Base-by-base conservation (phyloP, 768 basidiomycete genomes). In the Cystofilobasidium ferigula region DNA sequence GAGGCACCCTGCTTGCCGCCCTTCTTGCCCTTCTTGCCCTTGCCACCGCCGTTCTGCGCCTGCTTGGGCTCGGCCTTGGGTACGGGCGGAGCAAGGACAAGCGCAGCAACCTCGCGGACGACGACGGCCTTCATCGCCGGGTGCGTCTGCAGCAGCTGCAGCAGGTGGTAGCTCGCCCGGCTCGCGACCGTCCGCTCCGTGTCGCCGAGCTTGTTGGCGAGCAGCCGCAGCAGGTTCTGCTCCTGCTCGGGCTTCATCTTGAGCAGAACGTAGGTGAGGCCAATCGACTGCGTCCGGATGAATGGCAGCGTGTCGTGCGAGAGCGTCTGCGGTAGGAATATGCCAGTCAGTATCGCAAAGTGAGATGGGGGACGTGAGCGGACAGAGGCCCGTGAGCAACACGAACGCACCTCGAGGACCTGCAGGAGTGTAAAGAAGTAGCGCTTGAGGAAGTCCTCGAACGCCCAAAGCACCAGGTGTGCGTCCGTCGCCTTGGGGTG, bases 361-460 rank as follows among this genome's bases (percentile, higher is more conserved):
- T 54, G 14, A 9, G 1, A 24, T 20, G 26, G 24, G 4, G 20
- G 13, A 40, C 22, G n/a, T 12, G 24, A 30, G 40, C 22, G 24
- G 22, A n/a, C n/a, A n/a, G n/a, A n/a, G n/a, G n/a, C n/a, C n/a
- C n/a, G 43, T 6, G 35, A 10, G 6, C 38, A 48, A 59, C 16
- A 40, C 14, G 24, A 18, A 48, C 47, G 71, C 79, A 87, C 89
- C 82, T 99, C 94, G 22, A 97, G 83, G 43, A 88, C 84, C 74
- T 94, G 89, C 3, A 98, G 81, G 43, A 95, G 76, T 2, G 85
- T 85, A 77, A 94, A 98, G 78, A 95, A 97, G 75, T 86, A 98
- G 70, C 91, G 92, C 77, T 99, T 99, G 58, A 97, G 75, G 88
- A 90, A 97, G 71, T 98, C 94, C 75, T 99, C 95, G 75, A 95